Base-by-base conservation (phyloP, 2,329 filamentous ascomycete species). In the Myriangium duriaei region DNA sequence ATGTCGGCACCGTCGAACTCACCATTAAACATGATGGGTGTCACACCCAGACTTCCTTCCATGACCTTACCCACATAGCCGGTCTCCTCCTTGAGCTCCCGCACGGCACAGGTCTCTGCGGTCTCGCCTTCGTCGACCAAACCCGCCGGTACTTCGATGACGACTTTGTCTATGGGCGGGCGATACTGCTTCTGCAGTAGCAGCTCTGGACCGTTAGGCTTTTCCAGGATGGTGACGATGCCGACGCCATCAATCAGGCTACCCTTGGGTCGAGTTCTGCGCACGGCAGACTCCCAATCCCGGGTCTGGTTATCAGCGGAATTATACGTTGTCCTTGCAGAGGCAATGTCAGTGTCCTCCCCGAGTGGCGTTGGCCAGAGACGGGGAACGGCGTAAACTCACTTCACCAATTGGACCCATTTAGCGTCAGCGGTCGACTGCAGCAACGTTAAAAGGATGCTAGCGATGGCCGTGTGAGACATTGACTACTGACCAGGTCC, bases 11-110 rank as follows among this genome's bases (percentile, higher is more conserved):
- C 4, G n/a, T 28, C 13, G 13, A 10, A 15, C 5, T 5, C 24
- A 63, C 60, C 61, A 42, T 63, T 64, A 45, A 57, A 63, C 59
- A 63, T 62, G 3, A 63, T 46, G 5, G 58, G 58, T 31, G 53
- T 60, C 9, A 59, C 37, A 19, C 40, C 32, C 10, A 42, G 33
- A 17, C 26, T 24, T 17, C 40, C 43, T 30, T 42, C 30, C 30
- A 45, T 43, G 17, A 58, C 56, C 51, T 55, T 59, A 32, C 70
- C 77, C 46, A 75, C 64, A 50, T 75, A 76, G 13, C 74, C 74
- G 1, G 73, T 77, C 53, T 77, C 74, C 54, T 78, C 74, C 45
- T 64, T 35, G 30, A 77, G 56, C 54, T 77, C 74, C 12, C 74
- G 60, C 9, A 76, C 56, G 10, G 69, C 69, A 32, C 71, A 71